Evolutionary conservation across 2,329 filamentous ascomycete genomes (phyloP), one percentile per base, ranked within the genome.

Genomic region (Metarhizium brunneum): DNA sequence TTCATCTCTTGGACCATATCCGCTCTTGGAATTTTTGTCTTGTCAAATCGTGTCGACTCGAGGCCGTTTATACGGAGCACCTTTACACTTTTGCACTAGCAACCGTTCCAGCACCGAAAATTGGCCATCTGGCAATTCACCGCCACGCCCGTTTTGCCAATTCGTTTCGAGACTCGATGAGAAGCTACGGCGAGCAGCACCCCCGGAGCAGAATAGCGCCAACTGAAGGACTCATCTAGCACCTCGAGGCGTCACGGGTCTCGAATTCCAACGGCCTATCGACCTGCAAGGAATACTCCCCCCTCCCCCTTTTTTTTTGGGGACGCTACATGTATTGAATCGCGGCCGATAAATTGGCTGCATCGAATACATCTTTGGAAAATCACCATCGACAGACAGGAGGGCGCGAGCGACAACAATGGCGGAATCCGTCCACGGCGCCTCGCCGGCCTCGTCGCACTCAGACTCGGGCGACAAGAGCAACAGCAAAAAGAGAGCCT

Each of bases 401-500:
- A 16, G 13, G 38, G 4, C 13, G 38, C 8, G 14, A 3, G 11
- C n/a, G 38, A 40, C 5, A 1, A 16, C 11, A 48, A 64, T 64
- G 63, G 57, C 59, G 35, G 63, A 66, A 57, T 38, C 60, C 49
- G 57, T 62, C 56, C 61, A 60, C 54, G 64, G 66, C 57, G 60
- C 60, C 29, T 68, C 67, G 43, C 67, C 68, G 52, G 58, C 63
- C 20, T 64, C 67, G 29, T 64, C 67, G 36, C 61, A 62, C 43
- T 47, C 57, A 54, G 66, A 66, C 49, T 63, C 60, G 10, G 56
- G 54, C 32, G 61, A 63, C 53, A 68, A 65, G 40, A 62, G 54
- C 14, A 38, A 30, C 53, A 32, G 18, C 52, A 69, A 69, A 59
- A 72, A 73, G 61, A 65, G 70, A 56, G 58, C 65, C 16, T 62